phyloP scores from a whole-genome alignment of 2,329 filamentous ascomycete genomes.

The Colletotrichum somersetense region DNA sequence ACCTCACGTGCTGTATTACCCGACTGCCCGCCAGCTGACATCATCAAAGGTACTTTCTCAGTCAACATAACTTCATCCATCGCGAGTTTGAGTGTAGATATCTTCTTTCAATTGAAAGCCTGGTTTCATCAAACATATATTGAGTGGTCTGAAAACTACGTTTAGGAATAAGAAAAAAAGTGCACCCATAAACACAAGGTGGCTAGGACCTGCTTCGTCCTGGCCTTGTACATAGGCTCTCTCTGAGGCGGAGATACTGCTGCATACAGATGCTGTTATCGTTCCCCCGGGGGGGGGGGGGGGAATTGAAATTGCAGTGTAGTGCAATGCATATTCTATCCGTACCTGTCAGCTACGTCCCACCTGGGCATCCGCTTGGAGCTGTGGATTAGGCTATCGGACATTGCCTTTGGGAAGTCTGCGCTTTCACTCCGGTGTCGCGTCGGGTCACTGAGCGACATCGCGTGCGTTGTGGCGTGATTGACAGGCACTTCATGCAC shows the following conservation, averaged over 20 bases:
- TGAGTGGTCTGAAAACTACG: background rate
- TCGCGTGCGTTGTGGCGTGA: background rate
- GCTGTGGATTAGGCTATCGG: background rate
- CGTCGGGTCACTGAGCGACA: background rate
- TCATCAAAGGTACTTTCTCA: background rate
- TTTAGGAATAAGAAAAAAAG: fast-evolving
- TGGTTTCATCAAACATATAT: background rate
- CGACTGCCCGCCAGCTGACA: background rate
- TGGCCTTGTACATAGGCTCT: background rate
- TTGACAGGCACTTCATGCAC: background rate
- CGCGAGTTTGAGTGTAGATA: background rate
- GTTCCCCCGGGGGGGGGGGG: background rate
- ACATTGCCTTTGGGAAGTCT: background rate
- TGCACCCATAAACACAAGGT: background rate
- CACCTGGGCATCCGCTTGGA: background rate
- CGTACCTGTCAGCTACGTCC: too few relatives aligned
- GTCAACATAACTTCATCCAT: background rate
- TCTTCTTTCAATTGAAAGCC: background rate
- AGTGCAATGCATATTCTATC: too few relatives aligned
- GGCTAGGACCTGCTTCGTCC: background rate
- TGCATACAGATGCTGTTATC: background rate
- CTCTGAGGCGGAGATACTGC: background rate
- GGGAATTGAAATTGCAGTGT: background rate
- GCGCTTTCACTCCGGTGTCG: background rate
- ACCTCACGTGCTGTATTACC: background rate